Evolutionary conservation across 345 rosid species (phyloP).

Genomic region (Erucastrum elatum): DNA sequence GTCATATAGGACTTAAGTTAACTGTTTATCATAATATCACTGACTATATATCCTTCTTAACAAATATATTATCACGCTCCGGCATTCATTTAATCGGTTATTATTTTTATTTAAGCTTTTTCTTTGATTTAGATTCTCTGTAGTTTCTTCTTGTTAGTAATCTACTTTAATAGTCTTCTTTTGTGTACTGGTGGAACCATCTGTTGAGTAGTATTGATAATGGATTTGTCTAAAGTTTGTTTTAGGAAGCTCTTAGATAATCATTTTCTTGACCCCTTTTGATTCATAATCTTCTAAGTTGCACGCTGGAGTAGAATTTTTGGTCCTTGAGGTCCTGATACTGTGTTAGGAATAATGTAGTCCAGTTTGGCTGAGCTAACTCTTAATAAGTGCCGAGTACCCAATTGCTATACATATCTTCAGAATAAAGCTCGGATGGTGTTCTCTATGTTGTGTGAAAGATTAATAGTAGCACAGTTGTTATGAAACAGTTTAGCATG

Average conservation of each 20-base stretch:
- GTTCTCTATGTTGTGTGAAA: not conserved
- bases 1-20: slow-evolving; percentile 31
- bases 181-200: not conserved
- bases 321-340: not conserved
- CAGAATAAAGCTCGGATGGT: not conserved
- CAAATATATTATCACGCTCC: not conserved
- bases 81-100: not conserved
- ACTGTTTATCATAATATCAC: slow-evolving; percentile 23
- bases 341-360: not conserved
- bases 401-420: not conserved
- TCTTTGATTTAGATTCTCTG: slow-evolving; percentile 3
- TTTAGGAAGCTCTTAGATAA: not conserved
- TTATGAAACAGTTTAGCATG: not conserved
- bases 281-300: not conserved
- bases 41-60: slow-evolving; percentile 19
- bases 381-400: not conserved
- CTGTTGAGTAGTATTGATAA: not conserved
- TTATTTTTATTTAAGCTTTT: not conserved
- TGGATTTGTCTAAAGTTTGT: not conserved
- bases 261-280: not conserved
- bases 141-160: not conserved
- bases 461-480: not conserved
- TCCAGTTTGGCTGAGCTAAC: not conserved
- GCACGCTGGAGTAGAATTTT: not conserved
- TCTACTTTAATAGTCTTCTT: not conserved